These are phyloP conservation scores for Phytophthora litchii DNA, from an alignment of 352 stramenopile species.

Conservation along the genomic window DNA sequence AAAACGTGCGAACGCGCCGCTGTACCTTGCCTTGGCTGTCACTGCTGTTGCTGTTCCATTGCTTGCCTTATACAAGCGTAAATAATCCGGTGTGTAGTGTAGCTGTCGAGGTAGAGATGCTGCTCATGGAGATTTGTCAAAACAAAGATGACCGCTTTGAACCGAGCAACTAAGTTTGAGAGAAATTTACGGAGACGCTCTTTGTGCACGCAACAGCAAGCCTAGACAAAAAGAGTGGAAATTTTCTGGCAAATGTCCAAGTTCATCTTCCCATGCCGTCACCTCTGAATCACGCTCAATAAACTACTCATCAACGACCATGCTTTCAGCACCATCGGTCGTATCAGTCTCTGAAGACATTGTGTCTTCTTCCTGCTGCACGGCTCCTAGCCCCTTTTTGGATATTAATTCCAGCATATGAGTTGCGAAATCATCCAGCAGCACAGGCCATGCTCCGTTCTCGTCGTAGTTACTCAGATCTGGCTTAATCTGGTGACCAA, in stretches of 20 bases:
- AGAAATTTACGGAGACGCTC: conserved; percentile 4
- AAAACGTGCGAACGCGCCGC: conserved; percentile 22
- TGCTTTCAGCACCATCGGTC: conserved; percentile 47
- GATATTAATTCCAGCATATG: conserved; percentile 67
- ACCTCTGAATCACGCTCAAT: not conserved
- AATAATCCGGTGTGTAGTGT: conserved; percentile 14
- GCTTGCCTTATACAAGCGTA: conserved; percentile 34
- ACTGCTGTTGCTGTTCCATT: conserved; percentile 29
- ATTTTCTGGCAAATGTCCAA: not conserved
- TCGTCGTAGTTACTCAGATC: conserved; percentile 89
- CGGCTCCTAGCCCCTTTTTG: conserved; percentile 39
- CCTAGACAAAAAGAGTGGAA: not conserved
- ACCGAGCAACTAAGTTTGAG: conserved; percentile 1
- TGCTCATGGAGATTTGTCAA: conserved; percentile 9
- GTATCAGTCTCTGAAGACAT: conserved; percentile 26
- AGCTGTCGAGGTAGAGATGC: conserved; percentile 9
- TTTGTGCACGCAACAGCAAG: conserved; percentile 1
- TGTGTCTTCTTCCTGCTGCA: conserved; percentile 50
- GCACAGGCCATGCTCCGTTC: conserved; percentile 86
- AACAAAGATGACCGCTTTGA: conserved; percentile 1
- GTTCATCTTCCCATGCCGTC: not conserved
- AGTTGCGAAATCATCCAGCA: conserved; percentile 85
- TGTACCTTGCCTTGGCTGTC: conserved; percentile 29
- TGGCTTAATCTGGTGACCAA: conserved; percentile 69
- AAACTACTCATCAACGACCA: conserved; percentile 60